Conservation (phyloP, 805 yeast species). For the Pichia paraexigua region DNA sequence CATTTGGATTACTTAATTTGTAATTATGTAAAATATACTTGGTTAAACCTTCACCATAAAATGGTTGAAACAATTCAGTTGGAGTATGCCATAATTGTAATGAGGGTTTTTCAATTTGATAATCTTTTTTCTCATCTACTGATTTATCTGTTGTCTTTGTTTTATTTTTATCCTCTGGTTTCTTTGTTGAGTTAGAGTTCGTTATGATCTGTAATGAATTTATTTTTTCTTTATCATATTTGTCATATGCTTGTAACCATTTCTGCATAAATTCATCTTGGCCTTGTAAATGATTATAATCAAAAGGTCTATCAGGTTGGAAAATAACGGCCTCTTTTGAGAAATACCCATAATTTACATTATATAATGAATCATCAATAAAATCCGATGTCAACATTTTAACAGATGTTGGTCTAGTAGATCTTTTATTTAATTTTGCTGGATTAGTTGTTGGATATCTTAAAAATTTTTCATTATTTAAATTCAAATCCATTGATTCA, state of each 20-base stretch:
- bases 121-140: neutral
- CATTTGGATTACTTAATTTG: constrained; percentile 58
- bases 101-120: constrained; percentile 28
- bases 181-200: constrained; percentile 5
- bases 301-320: constrained; percentile 57
- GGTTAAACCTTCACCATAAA: constrained; percentile 81
- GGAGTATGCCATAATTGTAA: constrained; percentile 87
- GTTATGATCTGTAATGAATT: constrained; percentile 16
- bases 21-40: constrained; percentile 67
- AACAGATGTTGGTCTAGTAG: constrained; percentile 47
- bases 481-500: constrained; percentile 27
- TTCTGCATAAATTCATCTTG: constrained; percentile 61
- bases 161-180: neutral
- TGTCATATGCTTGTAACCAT: constrained; percentile 58
- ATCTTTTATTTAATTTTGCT: constrained; percentile 28
- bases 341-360: constrained; percentile 78
- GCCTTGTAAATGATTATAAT: constrained; percentile 47
- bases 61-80: constrained; percentile 76
- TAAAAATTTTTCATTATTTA: constrained; percentile 30
- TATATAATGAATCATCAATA: constrained; percentile 78
- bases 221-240: constrained; percentile 34
- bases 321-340: constrained; percentile 71
- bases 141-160: neutral
- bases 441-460: constrained; percentile 37
- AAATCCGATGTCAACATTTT: constrained; percentile 74